phyloP scores from a whole-genome alignment of 495 filamentous ascomycete species.

The Glarea lozoyensis region DNA sequence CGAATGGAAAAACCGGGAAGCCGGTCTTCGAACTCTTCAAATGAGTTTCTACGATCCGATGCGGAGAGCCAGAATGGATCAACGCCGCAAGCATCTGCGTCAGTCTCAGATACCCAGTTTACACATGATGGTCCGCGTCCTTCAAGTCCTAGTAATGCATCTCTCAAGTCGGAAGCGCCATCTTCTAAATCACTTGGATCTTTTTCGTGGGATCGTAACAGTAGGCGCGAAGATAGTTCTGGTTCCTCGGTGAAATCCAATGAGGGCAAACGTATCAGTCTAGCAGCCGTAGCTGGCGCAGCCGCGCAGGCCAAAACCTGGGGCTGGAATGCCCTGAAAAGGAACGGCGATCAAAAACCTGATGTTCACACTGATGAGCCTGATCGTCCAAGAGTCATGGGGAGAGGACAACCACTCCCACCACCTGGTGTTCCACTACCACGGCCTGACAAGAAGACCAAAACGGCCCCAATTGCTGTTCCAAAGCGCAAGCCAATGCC shows the following conservation, averaged over 20 bases:
- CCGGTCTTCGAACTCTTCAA: slow-evolving; percentile 32
- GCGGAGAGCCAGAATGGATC: slow-evolving; percentile 10
- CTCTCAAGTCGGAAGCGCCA: slow-evolving; percentile 13
- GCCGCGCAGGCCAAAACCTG: slow-evolving; percentile 78
- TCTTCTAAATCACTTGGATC: slow-evolving; percentile 11
- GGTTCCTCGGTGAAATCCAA: slow-evolving; percentile 13
- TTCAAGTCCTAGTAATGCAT: slow-evolving; percentile 26
- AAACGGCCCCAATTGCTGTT: slow-evolving; percentile 43
- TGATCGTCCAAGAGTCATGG: slow-evolving; percentile 54
- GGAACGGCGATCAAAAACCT: slow-evolving; percentile 34
- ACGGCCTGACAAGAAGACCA: slow-evolving; percentile 43
- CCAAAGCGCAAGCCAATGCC: slow-evolving; percentile 55
- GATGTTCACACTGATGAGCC: slow-evolving; percentile 24
- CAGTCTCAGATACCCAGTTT: slow-evolving; percentile 8
- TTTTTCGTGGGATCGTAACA: slow-evolving; percentile 7
- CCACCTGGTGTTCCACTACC: slow-evolving; percentile 60
- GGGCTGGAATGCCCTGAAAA: slow-evolving; percentile 64
- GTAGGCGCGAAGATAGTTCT: slow-evolving; percentile 12
- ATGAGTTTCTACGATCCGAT: slow-evolving; percentile 6
- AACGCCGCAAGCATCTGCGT: slow-evolving; percentile 11
- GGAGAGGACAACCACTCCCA: slow-evolving; percentile 66
- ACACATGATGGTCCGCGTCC: slow-evolving; percentile 15
- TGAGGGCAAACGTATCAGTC: slow-evolving; percentile 32
- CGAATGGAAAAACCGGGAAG: slow-evolving; percentile 21
- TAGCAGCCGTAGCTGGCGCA: slow-evolving; percentile 59